Conservation (phyloP, 768 basidiomycete genomes). For the Kwoniella shandongensis region DNA sequence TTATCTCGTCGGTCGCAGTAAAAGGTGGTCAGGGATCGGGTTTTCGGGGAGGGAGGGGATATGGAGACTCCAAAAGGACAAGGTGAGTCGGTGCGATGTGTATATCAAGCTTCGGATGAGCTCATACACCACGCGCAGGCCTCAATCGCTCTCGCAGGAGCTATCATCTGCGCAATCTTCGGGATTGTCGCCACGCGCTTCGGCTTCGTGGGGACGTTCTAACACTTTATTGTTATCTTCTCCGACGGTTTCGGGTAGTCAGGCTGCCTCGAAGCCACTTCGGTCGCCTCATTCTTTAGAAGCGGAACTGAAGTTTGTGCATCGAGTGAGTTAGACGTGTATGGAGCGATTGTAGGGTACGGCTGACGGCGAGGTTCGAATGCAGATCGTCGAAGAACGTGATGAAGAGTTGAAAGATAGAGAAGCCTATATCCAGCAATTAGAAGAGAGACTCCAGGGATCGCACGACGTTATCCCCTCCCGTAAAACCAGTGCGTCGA, state of each 20-base stretch:
- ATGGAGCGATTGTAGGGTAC: background rate
- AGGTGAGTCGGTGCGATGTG: conserved; percentile 19
- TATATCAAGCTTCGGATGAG: background rate
- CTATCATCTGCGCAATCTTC: conserved; percentile 55
- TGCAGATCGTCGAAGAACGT: conserved; percentile 56
- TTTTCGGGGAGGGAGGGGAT: conserved; percentile 53
- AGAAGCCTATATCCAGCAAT: conserved; percentile 79
- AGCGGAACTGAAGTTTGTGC: conserved; percentile 91
- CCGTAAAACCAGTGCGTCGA: conserved; percentile 38
- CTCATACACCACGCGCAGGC: conserved; percentile 20
- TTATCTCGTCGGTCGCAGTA: conserved; percentile 12
- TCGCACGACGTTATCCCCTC: conserved; percentile 45
- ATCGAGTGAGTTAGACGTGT: conserved; percentile 58
- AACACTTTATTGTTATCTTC: conserved; percentile 30
- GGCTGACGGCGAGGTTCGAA: background rate
- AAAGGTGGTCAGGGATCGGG: conserved; percentile 23
- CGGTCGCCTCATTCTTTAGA: conserved; percentile 82
- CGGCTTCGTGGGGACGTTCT: conserved; percentile 35
- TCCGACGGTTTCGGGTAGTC: conserved; percentile 43
- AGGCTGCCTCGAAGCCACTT: conserved; percentile 54
- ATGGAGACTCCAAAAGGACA: conserved; percentile 38
- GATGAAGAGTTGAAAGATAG: conserved; percentile 73
- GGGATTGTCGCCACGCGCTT: conserved; percentile 48
- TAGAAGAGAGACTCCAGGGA: conserved; percentile 63
- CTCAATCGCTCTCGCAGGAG: conserved; percentile 94